Percentiles rank a stretch among this genome's conserved stretches.
Evolutionary conservation across 2,329 filamentous ascomycete genomes (phyloP).

Genomic region (Sphaerostilbella broomeana): DNA sequence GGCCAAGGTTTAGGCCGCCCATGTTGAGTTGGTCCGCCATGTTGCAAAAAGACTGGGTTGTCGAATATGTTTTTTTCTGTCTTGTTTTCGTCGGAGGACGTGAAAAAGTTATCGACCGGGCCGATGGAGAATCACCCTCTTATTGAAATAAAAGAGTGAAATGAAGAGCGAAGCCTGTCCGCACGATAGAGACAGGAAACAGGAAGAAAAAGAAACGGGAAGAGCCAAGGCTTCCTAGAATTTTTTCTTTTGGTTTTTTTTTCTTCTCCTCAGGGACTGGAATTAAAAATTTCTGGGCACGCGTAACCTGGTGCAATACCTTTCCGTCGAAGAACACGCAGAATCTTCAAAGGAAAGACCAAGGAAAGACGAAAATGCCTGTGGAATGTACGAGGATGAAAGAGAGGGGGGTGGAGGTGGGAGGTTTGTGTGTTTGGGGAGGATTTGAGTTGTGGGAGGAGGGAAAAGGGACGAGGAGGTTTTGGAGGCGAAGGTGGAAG

Average conservation of each 20-base stretch:
- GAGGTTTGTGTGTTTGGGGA: conserved; percentile 29
- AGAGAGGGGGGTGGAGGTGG: conserved; percentile 25
- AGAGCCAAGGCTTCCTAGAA: conserved; percentile 27
- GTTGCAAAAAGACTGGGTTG: conserved; percentile 31
- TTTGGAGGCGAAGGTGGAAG: conserved; percentile 17
- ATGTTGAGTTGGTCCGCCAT: conserved; percentile 86
- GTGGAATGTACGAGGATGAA: conserved; percentile 24
- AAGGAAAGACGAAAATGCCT: conserved; percentile 34
- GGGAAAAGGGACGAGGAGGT: conserved; percentile 20
- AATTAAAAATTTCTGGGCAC: conserved; percentile 24
- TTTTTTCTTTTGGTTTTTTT: conserved; percentile 6
- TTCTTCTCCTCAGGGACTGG: conserved; percentile 27
- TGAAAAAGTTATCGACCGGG: conserved; percentile 10
- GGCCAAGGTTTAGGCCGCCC: conserved; percentile 61
- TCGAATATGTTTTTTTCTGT: conserved; percentile 2
- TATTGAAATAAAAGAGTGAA: conserved; percentile 23
- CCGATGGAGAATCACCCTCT: conserved; percentile 25
- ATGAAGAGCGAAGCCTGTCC: conserved; percentile 23
- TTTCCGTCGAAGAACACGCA: conserved; percentile 37
- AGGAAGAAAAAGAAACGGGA: conserved; percentile 26
- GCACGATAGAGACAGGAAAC: conserved; percentile 25
- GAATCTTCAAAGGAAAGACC: conserved; percentile 43
- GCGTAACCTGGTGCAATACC: conserved; percentile 27
- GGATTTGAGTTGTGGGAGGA: conserved; percentile 18
- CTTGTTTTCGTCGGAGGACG: conserved; percentile 1